Evolutionary conservation across 2,329 filamentous ascomycete species (phyloP).

Genomic region (Exophiala oligosperma): DNA sequence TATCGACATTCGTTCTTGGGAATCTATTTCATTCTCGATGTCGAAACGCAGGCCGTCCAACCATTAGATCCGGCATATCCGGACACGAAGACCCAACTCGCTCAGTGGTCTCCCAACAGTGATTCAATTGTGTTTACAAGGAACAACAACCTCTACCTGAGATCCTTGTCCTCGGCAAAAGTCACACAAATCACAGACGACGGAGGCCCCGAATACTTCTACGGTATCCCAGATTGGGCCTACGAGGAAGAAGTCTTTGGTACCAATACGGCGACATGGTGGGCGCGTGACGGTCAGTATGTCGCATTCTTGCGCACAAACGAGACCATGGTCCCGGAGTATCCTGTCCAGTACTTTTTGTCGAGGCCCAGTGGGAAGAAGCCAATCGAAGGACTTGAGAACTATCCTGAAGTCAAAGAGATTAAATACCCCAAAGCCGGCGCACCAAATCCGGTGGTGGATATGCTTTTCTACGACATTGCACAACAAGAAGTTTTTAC

Average conservation of each 20-base stretch:
- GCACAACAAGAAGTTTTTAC: constrained; percentile 74
- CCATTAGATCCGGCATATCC: constrained; percentile 71
- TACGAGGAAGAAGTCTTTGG: constrained; percentile 85
- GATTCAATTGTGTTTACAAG: constrained; percentile 86
- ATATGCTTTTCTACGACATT: constrained; percentile 86
- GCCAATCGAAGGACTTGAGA: constrained; percentile 71
- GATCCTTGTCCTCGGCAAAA: constrained; percentile 61
- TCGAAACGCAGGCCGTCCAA: constrained; percentile 73
- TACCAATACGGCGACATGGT: constrained; percentile 86
- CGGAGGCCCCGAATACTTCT: constrained; percentile 85
- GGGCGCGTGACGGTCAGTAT: constrained; percentile 85
- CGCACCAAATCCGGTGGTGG: constrained; percentile 86
- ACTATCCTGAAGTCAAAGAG: constrained; percentile 82
- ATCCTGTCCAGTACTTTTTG: constrained; percentile 90
- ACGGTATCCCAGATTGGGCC: constrained; percentile 96
- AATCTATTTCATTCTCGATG: constrained; percentile 89
- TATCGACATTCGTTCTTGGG: constrained; percentile 90
- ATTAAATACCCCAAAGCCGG: constrained; percentile 99
- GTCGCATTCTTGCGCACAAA: constrained; percentile 92
- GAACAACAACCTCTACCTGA: constrained; percentile 86
- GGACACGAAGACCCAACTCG: constrained; percentile 72
- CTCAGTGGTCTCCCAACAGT: constrained; percentile 84
- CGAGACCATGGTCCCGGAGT: constrained; percentile 87
- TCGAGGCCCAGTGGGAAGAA: constrained; percentile 75
- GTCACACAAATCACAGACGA: constrained; percentile 78